Evolutionary conservation across 805 yeast genomes (phyloP), one percentile per base, ranked within the genome.

Genomic region (Suhomyces xylopsoci): DNA sequence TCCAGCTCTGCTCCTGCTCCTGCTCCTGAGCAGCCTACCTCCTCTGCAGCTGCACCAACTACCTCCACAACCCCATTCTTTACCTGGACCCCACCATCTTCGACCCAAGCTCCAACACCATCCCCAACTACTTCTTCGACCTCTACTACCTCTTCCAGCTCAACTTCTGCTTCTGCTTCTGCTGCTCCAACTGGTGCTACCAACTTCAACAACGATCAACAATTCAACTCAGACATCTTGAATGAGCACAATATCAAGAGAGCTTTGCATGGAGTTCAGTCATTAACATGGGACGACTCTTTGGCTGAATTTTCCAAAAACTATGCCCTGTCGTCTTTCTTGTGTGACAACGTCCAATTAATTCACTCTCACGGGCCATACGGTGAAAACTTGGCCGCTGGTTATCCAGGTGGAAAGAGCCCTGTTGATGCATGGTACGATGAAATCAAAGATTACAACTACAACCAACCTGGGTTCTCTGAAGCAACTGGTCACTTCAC

Each of bases 321-420:
- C 45, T 83, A 79, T 61, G 88, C 90, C 20, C 74, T 81, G 10
- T 75, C 73, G 45, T 54, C 64, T 15, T 79, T 80, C 61, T 70
- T 76, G 41, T 87, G 88, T 63, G 71, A 76, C 58, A 80, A 84
- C 7, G 90, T 87, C 57, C 68, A 73, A 50, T 73, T 87, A 58
- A 67, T 77, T 15, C 93, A 88, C 69, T 83, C 90, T 19, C 74
- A 78, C 36, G 84, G 86, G 12, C 79, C 79, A 15, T 85, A 84
- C 65, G 94, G 94, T 71, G 93, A 88, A 66, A 88, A 88, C 71
- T 76, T 88, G 58, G 92, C 91, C 15, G 79, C 83, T 41, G 93
- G 90, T 55, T 78, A 78, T 58, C 68, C 81, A 3, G 85, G 80
- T 3, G 83, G 81, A 28, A 63, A 76, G 26, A 50, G 58, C 19